Conservation (phyloP, 2,329 filamentous ascomycete genomes). For the Fusarium foetens region DNA sequence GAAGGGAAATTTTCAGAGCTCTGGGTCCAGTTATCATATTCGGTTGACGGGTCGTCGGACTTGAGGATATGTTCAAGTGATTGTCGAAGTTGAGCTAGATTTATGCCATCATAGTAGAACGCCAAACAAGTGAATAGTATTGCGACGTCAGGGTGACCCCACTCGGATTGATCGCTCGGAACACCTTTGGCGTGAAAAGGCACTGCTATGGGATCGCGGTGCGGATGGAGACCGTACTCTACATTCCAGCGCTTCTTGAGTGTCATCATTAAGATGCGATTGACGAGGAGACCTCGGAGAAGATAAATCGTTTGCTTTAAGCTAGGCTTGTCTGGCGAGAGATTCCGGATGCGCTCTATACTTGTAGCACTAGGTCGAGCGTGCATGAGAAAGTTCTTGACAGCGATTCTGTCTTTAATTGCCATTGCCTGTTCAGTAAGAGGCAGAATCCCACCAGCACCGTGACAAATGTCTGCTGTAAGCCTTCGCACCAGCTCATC, state of each 20-base stretch:
- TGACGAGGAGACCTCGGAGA: constrained; percentile 70
- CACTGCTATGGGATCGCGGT: constrained; percentile 70
- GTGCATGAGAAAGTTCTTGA: constrained; percentile 41
- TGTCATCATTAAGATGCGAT: constrained; percentile 67
- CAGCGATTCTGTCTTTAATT: constrained; percentile 37
- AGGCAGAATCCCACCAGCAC: constrained; percentile 37
- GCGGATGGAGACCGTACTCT: constrained; percentile 68
- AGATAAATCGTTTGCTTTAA: constrained; percentile 57
- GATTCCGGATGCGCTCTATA: constrained; percentile 19
- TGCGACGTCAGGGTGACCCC: constrained; percentile 73
- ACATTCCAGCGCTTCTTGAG: constrained; percentile 75
- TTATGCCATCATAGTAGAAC: constrained; percentile 73
- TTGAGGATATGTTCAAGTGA: constrained; percentile 62
- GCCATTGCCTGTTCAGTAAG: constrained; percentile 32
- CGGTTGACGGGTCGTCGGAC: constrained; percentile 64
- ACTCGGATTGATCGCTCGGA: constrained; percentile 72
- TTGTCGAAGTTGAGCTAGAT: constrained; percentile 59
- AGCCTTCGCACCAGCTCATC: constrained; percentile 51
- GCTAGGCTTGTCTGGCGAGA: constrained; percentile 39
- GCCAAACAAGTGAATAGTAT: constrained; percentile 73
- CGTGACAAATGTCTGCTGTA: constrained; percentile 37
- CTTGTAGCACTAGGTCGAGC: constrained; percentile 12
- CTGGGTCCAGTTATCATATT: constrained; percentile 65
- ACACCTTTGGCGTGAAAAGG: constrained; percentile 56
- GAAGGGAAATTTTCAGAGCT: constrained; percentile 58